Evolutionary conservation across 345 rosid genomes (phyloP), one percentile per base, ranked within the genome.

Genomic region (Triadica sebifera): DNA sequence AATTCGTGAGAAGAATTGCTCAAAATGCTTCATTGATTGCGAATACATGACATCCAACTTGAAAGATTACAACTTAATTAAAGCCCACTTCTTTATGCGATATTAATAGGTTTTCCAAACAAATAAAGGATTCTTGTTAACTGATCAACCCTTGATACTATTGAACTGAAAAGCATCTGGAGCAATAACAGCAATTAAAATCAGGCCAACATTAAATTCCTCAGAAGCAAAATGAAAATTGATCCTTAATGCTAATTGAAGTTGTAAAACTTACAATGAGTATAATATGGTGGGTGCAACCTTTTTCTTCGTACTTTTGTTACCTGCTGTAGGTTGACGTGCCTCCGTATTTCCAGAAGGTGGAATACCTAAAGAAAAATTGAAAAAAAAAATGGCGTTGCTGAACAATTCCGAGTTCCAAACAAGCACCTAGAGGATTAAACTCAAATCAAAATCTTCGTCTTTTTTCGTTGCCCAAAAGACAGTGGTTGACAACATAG

Each of bases 281-380:
- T 89, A 94, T 73, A 74, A 94, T 60, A 92, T 87, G 5, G 84
- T 87, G 69, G 98, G 98, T 13, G 73, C 62, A 39, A 53, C 45
- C 73, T 81, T 88, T 73, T 90, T 86, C 84, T 88, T 94, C 58
- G 73, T 70, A 78, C 45, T 83, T 82, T 84, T 87, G 71, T 50
- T 75, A 39, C 80, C 84, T 20, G 81, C 49, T 20, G 69, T 67
- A 24, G 85, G 43, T 41, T 89, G 89, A 71, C 74, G 51, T 49
- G 80, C 71, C 77, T 84, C 89, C 19, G 52, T 50, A 29, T 73
- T 77, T 39, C 62, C 79, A 61, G 89, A 74, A 37, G 69, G 74
- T 34, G 82, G 76, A 65, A 77, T 82, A 73, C 86, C 90, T 91
- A 56, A n/a, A 62, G 25, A 56, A 46, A 60, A 61, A 39, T 24